phyloP scores from a whole-genome alignment of 2,329 filamentous ascomycete genomes.

The Tolypocladium album region DNA sequence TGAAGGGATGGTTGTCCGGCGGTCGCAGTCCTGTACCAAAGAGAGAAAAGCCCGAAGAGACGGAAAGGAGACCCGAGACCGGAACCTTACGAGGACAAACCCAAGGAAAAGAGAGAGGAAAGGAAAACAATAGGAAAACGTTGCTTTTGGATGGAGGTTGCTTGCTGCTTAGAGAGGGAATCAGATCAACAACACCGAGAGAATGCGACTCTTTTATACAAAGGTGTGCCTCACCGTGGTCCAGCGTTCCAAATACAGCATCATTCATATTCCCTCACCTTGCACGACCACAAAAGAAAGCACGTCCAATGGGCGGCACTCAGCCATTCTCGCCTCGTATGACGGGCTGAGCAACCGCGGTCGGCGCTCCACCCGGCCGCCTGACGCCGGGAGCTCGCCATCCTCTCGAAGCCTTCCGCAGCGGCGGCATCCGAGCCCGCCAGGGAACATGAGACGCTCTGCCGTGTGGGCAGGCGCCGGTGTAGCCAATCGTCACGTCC shows the following conservation, averaged over 20 bases:
- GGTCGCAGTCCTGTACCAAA: conserved; percentile 1
- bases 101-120: conserved; percentile 1
- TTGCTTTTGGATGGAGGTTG: conserved; percentile 2
- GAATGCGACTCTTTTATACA: conserved; percentile 1
- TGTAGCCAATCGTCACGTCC: conserved; percentile 10
- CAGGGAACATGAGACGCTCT: conserved; percentile 7
- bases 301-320: not conserved
- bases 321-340: not conserved
- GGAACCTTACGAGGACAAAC: conserved; percentile 10
- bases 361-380: not conserved
- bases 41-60: conserved; percentile 8
- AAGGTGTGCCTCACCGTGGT: not conserved
- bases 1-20: not conserved
- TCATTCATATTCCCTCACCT: not conserved
- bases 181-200: not conserved
- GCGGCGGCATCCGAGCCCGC: not conserved
- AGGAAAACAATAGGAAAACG: not conserved
- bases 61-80: conserved; percentile 11
- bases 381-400: not conserved
- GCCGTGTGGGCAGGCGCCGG: conserved; percentile 11
- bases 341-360: not conserved
- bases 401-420: not conserved
- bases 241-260: not conserved
- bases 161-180: not conserved
- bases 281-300: not conserved